Conservation (phyloP, 2,329 filamentous ascomycete genomes). For the Beauveria pseudobassiana region DNA sequence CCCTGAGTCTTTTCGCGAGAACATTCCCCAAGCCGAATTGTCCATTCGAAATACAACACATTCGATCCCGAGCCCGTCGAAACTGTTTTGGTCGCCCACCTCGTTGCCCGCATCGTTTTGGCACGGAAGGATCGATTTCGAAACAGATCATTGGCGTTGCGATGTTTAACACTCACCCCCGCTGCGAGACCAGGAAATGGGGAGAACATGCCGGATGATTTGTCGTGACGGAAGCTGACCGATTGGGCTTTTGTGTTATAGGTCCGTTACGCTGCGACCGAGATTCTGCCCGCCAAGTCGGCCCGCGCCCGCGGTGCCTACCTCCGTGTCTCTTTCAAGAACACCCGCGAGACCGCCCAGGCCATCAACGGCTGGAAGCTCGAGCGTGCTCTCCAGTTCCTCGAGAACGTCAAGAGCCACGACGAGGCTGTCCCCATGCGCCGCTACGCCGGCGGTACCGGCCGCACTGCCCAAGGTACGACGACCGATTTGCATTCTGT, state of each 20-base stretch:
- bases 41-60: constrained; percentile 15
- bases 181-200: background rate
- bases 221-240: constrained; percentile 15
- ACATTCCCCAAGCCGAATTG: background rate
- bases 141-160: background rate
- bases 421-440: constrained; percentile 98
- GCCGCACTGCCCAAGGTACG: constrained; percentile 96
- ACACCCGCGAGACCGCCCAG: constrained; percentile 99
- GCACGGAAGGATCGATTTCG: constrained; percentile 1
- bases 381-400: constrained; percentile 88
- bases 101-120: background rate
- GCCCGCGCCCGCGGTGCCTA: constrained; percentile 97
- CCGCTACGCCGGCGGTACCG: constrained; percentile 92
- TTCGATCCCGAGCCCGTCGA: background rate
- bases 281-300: constrained; percentile 84
- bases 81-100: background rate
- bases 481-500: constrained; percentile 20
- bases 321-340: constrained; percentile 99
- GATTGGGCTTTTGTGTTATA: constrained; percentile 28
- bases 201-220: background rate
- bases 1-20: constrained; percentile 9
- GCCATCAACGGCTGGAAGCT: constrained; percentile 99
- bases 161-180: background rate
- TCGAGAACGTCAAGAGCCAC: constrained; percentile 96
- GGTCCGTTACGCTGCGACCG: constrained; percentile 94